These are phyloP conservation scores for Coemansia sp. DNA, from an alignment of 192 early-diverging fungal species.

Conservation along the genomic window DNA sequence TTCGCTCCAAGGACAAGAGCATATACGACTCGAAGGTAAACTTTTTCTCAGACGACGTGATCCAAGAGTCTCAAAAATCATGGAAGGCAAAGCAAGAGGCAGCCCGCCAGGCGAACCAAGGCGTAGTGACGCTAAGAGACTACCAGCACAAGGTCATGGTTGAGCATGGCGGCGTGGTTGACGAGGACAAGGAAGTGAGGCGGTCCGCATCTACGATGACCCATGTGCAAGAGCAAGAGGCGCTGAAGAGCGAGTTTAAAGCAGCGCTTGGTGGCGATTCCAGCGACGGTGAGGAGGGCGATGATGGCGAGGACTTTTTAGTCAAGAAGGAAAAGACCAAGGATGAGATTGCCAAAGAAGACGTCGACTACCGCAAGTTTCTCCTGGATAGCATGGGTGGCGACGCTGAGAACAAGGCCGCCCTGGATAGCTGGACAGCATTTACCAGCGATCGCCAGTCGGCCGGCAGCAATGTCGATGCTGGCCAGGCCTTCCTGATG, in stretches of 20 bases:
- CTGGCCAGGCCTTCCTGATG: conserved; percentile 76
- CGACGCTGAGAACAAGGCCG: conserved; percentile 14
- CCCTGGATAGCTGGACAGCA: conserved; percentile 40
- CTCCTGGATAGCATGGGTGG: conserved; percentile 74
- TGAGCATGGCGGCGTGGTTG: conserved; percentile 54
- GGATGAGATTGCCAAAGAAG: conserved; percentile 79
- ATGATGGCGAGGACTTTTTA: conserved; percentile 69
- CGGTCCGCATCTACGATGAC: conserved; percentile 45
- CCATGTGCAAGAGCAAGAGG: conserved; percentile 81
- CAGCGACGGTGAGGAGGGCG: conserved; percentile 51
- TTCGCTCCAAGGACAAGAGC: conserved; percentile 71
- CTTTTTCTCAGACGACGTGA: conserved; percentile 70
- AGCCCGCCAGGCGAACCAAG: conserved; percentile 17
- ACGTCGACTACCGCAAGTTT: conserved; percentile 87
- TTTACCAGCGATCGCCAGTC: not conserved
- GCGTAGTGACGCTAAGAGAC: conserved; percentile 73
- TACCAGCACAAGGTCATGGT: conserved; percentile 71
- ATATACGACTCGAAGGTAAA: conserved; percentile 76
- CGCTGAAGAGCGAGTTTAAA: conserved; percentile 73
- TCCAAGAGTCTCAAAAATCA: conserved; percentile 33
- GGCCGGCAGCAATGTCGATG: conserved; percentile 42
- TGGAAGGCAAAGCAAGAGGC: conserved; percentile 39
- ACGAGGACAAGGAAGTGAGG: conserved; percentile 32
- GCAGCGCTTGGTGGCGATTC: conserved; percentile 56
- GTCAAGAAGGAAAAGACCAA: conserved; percentile 69